Percentiles rank a stretch among this genome's conserved stretches.
Conservation (phyloP, 2,329 filamentous ascomycete genomes). For the Paracoccidioides lutzii region DNA sequence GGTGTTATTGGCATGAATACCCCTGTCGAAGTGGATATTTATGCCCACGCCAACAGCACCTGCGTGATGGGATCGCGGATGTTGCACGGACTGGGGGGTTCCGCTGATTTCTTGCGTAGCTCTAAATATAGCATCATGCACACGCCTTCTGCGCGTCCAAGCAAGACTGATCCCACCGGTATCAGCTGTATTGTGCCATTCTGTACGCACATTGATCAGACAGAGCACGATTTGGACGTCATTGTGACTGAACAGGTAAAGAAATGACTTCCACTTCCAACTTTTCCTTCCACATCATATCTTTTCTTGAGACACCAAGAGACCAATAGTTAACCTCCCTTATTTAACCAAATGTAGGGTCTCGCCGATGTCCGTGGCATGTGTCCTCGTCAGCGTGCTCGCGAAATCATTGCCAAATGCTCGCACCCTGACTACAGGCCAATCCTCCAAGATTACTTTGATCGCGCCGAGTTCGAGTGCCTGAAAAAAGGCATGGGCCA, state of each 20-base stretch:
- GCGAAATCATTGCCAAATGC: constrained; percentile 77
- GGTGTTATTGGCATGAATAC: constrained; percentile 94
- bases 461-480: constrained; percentile 77
- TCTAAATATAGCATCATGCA: constrained; percentile 89
- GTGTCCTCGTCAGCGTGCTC: constrained; percentile 63
- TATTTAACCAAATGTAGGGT: constrained; percentile 35
- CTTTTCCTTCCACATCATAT: neutral
- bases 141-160: constrained; percentile 67
- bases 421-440: constrained; percentile 74
- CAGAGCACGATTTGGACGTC: constrained; percentile 85
- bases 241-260: constrained; percentile 54
- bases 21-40: constrained; percentile 86
- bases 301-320: neutral
- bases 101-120: constrained; percentile 66
- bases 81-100: constrained; percentile 74
- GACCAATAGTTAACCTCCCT: neutral
- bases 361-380: constrained; percentile 76
- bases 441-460: constrained; percentile 70
- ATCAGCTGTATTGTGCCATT: constrained; percentile 85
- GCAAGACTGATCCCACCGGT: constrained; percentile 69
- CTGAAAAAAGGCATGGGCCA: constrained; percentile 78
- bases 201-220: constrained; percentile 86
- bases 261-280: neutral
- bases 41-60: constrained; percentile 83
- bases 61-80: constrained; percentile 81